Conservation (phyloP, 1,284 basidiomycete genomes). For the Sanghuangporus weigelae region DNA sequence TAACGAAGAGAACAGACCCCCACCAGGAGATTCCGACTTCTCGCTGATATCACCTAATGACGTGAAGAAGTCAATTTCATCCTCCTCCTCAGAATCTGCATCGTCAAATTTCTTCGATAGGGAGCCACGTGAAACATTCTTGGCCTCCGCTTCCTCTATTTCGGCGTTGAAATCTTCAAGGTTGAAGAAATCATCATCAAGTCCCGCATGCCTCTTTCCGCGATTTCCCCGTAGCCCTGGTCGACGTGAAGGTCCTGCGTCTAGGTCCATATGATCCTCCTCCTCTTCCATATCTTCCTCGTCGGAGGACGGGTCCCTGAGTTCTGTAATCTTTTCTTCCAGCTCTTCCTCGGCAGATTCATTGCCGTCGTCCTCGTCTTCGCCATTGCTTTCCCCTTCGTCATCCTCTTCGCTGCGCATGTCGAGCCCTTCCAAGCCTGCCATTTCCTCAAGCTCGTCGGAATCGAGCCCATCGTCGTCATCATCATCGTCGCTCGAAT, state of each 20-base stretch:
- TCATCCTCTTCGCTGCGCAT: conserved; percentile 26
- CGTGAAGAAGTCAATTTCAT: conserved; percentile 67
- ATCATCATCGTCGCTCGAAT: conserved; percentile 25
- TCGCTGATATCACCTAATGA: conserved; percentile 40
- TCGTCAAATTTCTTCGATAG: conserved; percentile 56
- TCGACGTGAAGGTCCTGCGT: conserved; percentile 12
- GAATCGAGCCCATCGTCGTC: conserved; percentile 26
- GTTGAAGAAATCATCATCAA: conserved; percentile 95
- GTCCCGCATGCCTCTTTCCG: conserved; percentile 43
- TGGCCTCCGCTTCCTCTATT: conserved; percentile 77
- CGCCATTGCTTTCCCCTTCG: conserved; percentile 25
- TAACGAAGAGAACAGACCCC: conserved; percentile 33
- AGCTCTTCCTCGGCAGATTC: conserved; percentile 33
- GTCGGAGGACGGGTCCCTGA: conserved; percentile 46
- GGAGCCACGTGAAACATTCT: conserved; percentile 53
- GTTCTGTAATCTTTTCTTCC: conserved; percentile 36
- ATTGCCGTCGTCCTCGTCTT: conserved; percentile 25
- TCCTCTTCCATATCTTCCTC: conserved; percentile 35
- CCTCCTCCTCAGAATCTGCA: conserved; percentile 37
- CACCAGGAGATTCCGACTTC: conserved; percentile 29
- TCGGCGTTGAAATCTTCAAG: conserved; percentile 87
- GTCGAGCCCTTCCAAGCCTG: conserved; percentile 33
- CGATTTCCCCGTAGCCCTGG: conserved; percentile 12
- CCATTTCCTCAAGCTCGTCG: conserved; percentile 29
- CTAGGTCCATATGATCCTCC: conserved; percentile 22